Evolutionary conservation across 2,329 filamentous ascomycete species (phyloP).

Genomic region (Exophiala sp.): DNA sequence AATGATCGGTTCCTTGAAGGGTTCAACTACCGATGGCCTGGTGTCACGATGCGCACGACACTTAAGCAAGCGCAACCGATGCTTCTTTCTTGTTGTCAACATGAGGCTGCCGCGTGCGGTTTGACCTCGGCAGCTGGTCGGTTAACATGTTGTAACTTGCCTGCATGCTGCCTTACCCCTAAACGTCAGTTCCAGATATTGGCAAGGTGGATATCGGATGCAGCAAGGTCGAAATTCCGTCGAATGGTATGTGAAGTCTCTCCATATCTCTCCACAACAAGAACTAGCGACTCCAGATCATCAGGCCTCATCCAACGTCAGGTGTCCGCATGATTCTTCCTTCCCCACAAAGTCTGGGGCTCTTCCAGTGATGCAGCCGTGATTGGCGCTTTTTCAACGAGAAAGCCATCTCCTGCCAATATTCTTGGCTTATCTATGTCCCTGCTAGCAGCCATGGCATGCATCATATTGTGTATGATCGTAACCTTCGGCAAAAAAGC

Average conservation of each 20-base stretch:
- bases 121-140: background rate
- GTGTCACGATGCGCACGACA: no score
- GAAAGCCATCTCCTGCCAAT: background rate
- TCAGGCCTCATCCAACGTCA: background rate
- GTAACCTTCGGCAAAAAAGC: background rate
- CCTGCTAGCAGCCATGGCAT: conserved; percentile 2
- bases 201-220: background rate
- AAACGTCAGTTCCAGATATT: background rate
- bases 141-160: background rate
- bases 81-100: no score
- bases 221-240: background rate
- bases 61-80: no score
- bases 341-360: background rate
- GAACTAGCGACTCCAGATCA: background rate
- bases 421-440: background rate
- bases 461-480: background rate
- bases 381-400: background rate
- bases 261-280: background rate
- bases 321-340: background rate
- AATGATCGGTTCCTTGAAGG: no score
- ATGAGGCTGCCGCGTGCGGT: background rate
- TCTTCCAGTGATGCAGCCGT: background rate
- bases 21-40: no score
- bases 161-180: background rate
- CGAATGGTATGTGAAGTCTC: background rate